These are phyloP conservation scores for Solanum verrucosum DNA, from an alignment of 257 asterid species.

Conservation along the genomic window DNA sequence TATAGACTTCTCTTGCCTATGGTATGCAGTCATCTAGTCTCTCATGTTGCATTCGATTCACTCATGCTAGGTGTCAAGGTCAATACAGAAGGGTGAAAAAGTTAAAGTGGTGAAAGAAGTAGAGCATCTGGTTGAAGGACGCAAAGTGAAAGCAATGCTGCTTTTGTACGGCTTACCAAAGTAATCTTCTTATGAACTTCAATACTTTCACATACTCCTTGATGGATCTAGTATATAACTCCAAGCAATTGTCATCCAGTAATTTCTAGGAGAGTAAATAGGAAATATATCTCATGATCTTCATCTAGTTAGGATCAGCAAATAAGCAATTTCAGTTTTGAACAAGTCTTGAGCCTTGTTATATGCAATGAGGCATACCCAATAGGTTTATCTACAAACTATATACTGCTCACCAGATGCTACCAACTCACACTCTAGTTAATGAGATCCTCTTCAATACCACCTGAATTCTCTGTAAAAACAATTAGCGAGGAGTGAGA, in stretches of 20 bases:
- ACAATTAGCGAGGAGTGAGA: too few relatives aligned
- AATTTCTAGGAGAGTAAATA: background rate
- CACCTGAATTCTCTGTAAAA: too few relatives aligned
- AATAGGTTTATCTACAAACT: background rate
- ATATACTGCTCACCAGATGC: too few relatives aligned
- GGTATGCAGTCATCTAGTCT: background rate
- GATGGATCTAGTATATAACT: background rate
- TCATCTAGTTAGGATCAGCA: background rate
- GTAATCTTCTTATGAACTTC: background rate
- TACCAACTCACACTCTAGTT: too few relatives aligned
- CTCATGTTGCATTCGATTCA: background rate
- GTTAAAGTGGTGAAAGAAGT: background rate
- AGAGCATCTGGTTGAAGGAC: background rate
- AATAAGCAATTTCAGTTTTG: background rate
- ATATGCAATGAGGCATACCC: background rate
- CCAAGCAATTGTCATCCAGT: background rate
- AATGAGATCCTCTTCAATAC: too few relatives aligned
- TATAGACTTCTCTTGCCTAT: background rate
- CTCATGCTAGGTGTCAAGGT: background rate
- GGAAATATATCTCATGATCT: background rate
- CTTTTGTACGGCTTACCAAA: background rate
- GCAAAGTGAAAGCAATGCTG: background rate
- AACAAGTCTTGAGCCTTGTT: background rate
- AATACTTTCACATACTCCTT: background rate
- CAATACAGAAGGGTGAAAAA: background rate